A percentile compares a stretch with the other conserved stretches of the same genome.
Evolutionary conservation across 176 grass and related monocot species (phyloP).

Genomic region (Avena eriantha): DNA sequence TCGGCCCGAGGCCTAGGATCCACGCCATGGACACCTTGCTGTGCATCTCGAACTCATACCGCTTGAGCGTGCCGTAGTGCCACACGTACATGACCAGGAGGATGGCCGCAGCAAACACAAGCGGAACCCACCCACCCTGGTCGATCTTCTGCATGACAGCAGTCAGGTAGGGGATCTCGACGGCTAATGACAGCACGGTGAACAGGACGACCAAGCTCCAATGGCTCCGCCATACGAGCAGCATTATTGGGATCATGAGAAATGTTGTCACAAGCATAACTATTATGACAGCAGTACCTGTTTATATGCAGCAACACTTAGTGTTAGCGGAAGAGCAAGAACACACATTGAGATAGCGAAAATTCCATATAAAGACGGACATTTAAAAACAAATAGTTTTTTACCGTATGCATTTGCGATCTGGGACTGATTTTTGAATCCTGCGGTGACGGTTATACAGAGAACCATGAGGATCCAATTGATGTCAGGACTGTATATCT

Average conservation of each 20-base stretch:
- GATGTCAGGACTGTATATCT: slow-evolving; percentile 95
- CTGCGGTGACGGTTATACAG: slow-evolving; percentile 79
- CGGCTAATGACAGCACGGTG: slow-evolving; percentile 47
- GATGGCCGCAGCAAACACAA: slow-evolving; percentile 59
- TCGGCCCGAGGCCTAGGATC: slow-evolving; percentile 79
- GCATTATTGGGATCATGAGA: slow-evolving; percentile 85
- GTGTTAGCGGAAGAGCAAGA: slow-evolving; percentile 21
- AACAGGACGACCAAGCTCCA: slow-evolving; percentile 66
- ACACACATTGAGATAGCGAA: background rate
- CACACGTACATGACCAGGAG: slow-evolving; percentile 80
- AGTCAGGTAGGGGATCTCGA: slow-evolving; percentile 69
- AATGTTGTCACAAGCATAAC: slow-evolving; percentile 95
- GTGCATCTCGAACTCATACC: slow-evolving; percentile 81
- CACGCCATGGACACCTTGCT: slow-evolving; percentile 92
- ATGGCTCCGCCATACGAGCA: slow-evolving; percentile 88
- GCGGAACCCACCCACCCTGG: slow-evolving; percentile 80
- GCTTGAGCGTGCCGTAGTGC: slow-evolving; percentile 79
- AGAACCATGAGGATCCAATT: slow-evolving; percentile 89
- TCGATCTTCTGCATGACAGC: slow-evolving; percentile 67
- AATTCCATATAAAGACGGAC: background rate
- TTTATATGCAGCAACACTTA: background rate
- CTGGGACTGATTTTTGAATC: slow-evolving; percentile 66
- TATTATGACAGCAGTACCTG: slow-evolving; percentile 92
- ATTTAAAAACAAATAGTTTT: background rate
- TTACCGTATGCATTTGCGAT: slow-evolving; percentile 97